Conservation (phyloP, 2,329 filamentous ascomycete genomes). For the Alternaria viburni region DNA sequence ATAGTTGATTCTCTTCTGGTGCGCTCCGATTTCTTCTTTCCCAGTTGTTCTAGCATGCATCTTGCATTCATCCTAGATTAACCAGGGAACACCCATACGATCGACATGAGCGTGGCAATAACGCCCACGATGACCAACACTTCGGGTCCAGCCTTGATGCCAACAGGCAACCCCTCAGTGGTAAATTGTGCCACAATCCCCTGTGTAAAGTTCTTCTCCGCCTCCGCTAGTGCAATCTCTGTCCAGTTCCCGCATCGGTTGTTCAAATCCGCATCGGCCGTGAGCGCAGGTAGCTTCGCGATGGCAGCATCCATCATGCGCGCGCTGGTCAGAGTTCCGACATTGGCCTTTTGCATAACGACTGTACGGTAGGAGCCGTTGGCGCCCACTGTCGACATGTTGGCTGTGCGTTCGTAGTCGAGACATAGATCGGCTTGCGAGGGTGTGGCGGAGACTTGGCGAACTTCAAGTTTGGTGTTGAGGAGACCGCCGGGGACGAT, state of each 20-base stretch:
- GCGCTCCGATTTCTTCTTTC: not conserved
- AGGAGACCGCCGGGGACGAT: constrained; percentile 5
- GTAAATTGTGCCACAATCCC: constrained; percentile 49
- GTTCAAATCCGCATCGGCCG: constrained; percentile 52
- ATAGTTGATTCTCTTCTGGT: not conserved
- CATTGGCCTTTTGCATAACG: constrained; percentile 52
- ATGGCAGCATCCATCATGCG: constrained; percentile 53
- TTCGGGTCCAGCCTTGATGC: constrained; percentile 35
- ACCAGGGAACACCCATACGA: constrained; percentile 33
- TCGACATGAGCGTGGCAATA: constrained; percentile 23
- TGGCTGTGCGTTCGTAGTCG: constrained; percentile 55
- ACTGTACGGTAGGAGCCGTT: constrained; percentile 57
- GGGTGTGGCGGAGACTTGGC: constrained; percentile 35
- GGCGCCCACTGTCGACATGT: constrained; percentile 55
- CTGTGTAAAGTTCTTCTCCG: constrained; percentile 53
- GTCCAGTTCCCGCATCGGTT: constrained; percentile 55
- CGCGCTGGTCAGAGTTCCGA: constrained; percentile 49
- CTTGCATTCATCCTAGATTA: not conserved
- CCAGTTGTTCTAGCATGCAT: not conserved
- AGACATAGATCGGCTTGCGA: constrained; percentile 44
- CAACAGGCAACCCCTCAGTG: constrained; percentile 38
- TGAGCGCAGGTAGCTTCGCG: constrained; percentile 48
- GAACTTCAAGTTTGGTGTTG: constrained; percentile 27
- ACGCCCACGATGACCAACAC: constrained; percentile 22
- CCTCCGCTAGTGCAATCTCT: constrained; percentile 52